These are phyloP conservation scores for Hyphopichia homilentoma DNA, from an alignment of 805 yeast genomes.

Conservation along the genomic window DNA sequence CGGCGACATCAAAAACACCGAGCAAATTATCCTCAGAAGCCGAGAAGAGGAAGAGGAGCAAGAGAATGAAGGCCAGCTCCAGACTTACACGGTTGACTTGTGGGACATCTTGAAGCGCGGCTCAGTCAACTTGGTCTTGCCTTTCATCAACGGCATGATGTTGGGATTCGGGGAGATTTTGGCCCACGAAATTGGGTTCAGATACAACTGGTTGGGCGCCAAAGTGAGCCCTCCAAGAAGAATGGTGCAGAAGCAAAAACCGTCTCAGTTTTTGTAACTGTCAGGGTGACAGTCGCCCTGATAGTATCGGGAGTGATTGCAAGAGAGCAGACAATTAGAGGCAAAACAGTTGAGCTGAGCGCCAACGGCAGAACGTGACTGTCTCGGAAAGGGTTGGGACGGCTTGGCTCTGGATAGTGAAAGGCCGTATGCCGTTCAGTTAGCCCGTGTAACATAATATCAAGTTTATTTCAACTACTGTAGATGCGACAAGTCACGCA, in stretches of 20 bases:
- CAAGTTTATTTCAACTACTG: no score
- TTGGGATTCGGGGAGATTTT: slow-evolving; percentile 92
- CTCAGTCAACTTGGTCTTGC: slow-evolving; percentile 74
- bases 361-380: no score
- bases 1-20: slow-evolving; percentile 24
- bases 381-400: no score
- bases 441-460: no score
- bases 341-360: no score
- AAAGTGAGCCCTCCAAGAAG: slow-evolving; percentile 45
- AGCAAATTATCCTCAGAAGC: slow-evolving; percentile 19
- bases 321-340: no score
- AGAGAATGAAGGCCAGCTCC: slow-evolving; percentile 6
- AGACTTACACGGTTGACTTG: slow-evolving; percentile 1
- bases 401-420: no score
- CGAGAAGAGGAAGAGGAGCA: slow-evolving; percentile 14
- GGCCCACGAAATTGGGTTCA: slow-evolving; percentile 89
- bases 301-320: no score
- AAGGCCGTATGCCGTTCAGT: no score
- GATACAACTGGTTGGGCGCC: slow-evolving; percentile 72
- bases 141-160: slow-evolving; percentile 92
- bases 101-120: slow-evolving; percentile 45
- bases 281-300: no score
- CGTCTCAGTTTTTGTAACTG: slow-evolving; percentile 13
- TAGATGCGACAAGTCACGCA: no score
- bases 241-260: slow-evolving; percentile 18